Conservation (phyloP, 1,139 yeast genomes). For the Entelexis paramagnoliae region DNA sequence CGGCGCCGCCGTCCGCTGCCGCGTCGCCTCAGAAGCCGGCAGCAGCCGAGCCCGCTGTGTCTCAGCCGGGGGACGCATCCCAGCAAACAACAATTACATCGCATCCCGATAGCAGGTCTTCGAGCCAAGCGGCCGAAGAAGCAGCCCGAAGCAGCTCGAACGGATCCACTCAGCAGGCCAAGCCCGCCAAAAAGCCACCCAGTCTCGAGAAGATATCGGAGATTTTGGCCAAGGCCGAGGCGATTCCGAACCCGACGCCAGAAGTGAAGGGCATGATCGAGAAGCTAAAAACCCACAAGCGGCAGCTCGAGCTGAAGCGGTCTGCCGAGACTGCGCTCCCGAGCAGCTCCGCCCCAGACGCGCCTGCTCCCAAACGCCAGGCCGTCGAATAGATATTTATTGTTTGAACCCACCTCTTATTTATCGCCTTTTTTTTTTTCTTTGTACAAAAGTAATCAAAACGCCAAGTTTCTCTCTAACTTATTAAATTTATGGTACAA, state of each 20-base stretch:
- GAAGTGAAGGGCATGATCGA: constrained; percentile 31
- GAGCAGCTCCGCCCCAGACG: constrained; percentile 22
- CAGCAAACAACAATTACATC: not conserved
- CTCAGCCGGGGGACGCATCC: not conserved
- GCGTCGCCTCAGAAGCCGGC: no score
- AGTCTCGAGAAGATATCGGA: constrained; percentile 31
- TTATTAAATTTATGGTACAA: no score
- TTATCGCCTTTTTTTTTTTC: constrained; percentile 9
- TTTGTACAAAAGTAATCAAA: not conserved
- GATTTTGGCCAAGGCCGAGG: constrained; percentile 32
- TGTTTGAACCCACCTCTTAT: constrained; percentile 5
- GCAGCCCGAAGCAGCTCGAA: no score
- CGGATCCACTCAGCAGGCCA: not conserved
- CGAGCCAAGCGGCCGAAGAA: no score
- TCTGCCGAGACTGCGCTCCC: constrained; percentile 17
- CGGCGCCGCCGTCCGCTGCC: no score
- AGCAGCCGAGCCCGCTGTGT: no score
- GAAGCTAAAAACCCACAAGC: constrained; percentile 32
- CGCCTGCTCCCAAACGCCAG: constrained; percentile 18
- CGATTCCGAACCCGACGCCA: constrained; percentile 32
- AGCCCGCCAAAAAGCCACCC: constrained; percentile 20
- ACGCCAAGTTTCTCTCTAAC: not conserved
- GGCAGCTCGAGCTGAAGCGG: constrained; percentile 24
- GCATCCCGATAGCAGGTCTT: not conserved
- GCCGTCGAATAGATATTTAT: constrained; percentile 13